Base-by-base conservation (phyloP, 2,329 filamentous ascomycete genomes). In the Fusarium fujikuroi region DNA sequence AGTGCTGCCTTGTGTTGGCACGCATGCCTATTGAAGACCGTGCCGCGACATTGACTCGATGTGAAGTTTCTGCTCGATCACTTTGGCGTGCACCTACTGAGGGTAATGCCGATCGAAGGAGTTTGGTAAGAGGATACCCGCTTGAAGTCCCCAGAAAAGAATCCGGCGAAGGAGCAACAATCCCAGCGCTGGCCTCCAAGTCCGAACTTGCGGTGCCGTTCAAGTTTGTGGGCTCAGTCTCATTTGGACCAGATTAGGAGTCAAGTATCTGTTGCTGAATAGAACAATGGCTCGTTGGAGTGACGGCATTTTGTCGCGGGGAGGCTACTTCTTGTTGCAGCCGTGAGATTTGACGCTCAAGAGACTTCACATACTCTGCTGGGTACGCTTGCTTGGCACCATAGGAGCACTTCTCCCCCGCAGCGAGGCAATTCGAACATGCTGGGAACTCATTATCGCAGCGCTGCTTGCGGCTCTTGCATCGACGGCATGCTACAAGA, bases 371-470 rank as follows among this genome's bases (percentile, higher is more conserved):
- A 21, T 63, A 49, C 28, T 49, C 60, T 30, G 60, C 60, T 23
- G 54, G 54, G 6, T 49, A 36, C 2, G 54, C 42, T 30, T 63
- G 53, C 19, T 63, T 63, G 15, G 60, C 36, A 8, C 60, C 53
- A 34, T 63, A 63, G 5, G 42, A 60, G 42, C 60, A 63, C 14
- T 28, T 49, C 43, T 63, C 53, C 9, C 60, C 54, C 3, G 54
- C 60, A 1, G 30, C 19, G 10, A n/a, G 25, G 9, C 54, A 63
- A 23, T 63, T 63, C 1, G 53, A 63, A n/a, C 60, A 63, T 12
- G 54, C 43, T n/a, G 60, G 60, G 36, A 34, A 60, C 5, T 30
- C 54, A 49, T 63, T 63, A 3, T 64, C 57, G 25, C 61, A 61
- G 21, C 61, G 44, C 44, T 64, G 44, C 9, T 63, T 63, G 1